Percentiles rank a stretch among this genome's conserved stretches.
These are phyloP conservation scores for Pyrrhoderma noxium DNA, from an alignment of 1,284 basidiomycete genomes.

Conservation along the genomic window DNA sequence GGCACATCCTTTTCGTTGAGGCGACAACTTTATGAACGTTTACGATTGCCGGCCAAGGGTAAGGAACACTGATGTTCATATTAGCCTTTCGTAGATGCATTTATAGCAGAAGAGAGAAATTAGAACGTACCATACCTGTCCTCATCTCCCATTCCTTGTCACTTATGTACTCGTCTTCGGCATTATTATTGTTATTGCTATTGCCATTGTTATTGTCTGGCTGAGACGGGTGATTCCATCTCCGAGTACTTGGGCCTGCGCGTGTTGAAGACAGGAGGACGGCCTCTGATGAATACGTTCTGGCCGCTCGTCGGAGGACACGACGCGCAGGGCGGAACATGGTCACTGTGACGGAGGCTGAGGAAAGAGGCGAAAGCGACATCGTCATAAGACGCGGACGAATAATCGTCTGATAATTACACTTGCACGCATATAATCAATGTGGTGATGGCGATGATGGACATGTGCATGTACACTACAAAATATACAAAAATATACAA, in stretches of 20 bases:
- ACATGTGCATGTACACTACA: no score
- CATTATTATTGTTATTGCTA: no score
- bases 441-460: no score
- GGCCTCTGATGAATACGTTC: neutral
- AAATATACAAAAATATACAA: no score
- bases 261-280: neutral
- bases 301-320: no score
- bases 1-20: slow-evolving; percentile 46
- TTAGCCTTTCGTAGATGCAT: neutral
- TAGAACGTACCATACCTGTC: slow-evolving; percentile 24
- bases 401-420: no score
- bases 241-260: neutral
- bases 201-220: slow-evolving; percentile 2
- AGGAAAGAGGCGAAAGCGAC: no score
- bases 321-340: no score
- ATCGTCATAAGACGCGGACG: no score
- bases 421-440: no score
- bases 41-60: neutral
- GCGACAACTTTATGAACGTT: no score
- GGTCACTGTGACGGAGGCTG: no score
- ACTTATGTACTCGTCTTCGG: slow-evolving; percentile 26
- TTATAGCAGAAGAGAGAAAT: neutral
- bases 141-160: slow-evolving; percentile 29
- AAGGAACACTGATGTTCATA: neutral
- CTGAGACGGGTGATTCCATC: neutral